Base-by-base conservation (phyloP, 2,329 filamentous ascomycete species). In the Cladosporium halotolerans region DNA sequence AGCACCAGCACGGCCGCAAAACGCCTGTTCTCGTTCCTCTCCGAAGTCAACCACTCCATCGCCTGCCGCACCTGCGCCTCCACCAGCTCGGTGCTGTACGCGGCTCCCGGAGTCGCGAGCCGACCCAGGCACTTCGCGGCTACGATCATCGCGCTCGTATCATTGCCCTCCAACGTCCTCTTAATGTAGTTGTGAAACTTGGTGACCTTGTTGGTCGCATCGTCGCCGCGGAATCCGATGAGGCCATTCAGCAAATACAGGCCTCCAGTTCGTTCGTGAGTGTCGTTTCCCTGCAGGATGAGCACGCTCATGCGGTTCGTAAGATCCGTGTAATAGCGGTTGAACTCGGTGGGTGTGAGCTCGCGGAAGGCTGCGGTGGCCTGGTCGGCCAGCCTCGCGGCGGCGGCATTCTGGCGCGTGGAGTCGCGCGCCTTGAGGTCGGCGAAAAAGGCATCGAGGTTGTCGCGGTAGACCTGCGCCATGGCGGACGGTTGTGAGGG, bases 21-120 rank as follows among this genome's bases (percentile, higher is more conserved):
- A 62, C 93, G 83, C 62, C 92, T 82, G 67, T 92, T 92, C 73
- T 99, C 93, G 62, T 95, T 85, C 60, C 92, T 83, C 68, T 97
- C 95, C 45, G 91, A 91, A 68, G 97, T 92, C 54, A 99, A 81
- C 88, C 91, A 97, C 73, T 99, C 93, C 51, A 99, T 78, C 2
- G 95, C 91, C 14, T 90, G 93, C 70, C 96, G 95, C 57, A 97
- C 91, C 72, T 99, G 92, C 52, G 90, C 92, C 67, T 99, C 93
- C 54, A 99, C 93, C 52, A 99, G 77, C 70, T 97, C 92, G 7
- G 92, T 95, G 42, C 95, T 96, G 58, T 97, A 78, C 32, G 93
- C 91, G 56, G 93, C 93, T 57, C 93, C 93, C 0, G 93, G 93
- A 61, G 89, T 85, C 57, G 92, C 95, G 55, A 99, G 80, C 67